Conservation (phyloP, 2,329 filamentous ascomycete genomes). For the Rachicladosporium sp. region DNA sequence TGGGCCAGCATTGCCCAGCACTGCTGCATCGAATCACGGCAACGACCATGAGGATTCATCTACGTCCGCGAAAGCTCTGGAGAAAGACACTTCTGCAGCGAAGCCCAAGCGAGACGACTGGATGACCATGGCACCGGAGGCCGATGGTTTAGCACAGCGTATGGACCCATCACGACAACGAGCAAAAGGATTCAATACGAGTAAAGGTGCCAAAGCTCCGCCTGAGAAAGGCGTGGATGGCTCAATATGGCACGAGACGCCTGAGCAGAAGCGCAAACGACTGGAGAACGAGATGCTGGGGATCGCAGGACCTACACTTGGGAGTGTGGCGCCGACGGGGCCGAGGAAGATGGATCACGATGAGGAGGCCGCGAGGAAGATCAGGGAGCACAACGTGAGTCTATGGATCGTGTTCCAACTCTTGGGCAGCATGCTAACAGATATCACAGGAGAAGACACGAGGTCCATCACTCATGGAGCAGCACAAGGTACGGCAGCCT, state of each 20-base stretch:
- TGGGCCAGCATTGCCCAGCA: constrained; percentile 31
- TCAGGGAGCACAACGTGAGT: constrained; percentile 48
- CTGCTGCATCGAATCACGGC: constrained; percentile 1
- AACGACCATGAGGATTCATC: not conserved
- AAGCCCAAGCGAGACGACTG: constrained; percentile 58
- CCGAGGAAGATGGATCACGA: constrained; percentile 4
- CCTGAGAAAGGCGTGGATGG: constrained; percentile 27
- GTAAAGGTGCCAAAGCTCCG: constrained; percentile 42
- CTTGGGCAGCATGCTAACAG: not conserved
- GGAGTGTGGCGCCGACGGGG: constrained; percentile 2
- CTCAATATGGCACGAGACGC: constrained; percentile 82
- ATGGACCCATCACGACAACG: constrained; percentile 75
- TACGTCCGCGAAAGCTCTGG: too few species aligned
- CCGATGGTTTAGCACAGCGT: constrained; percentile 42
- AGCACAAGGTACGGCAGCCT: constrained; percentile 35
- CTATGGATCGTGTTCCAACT: not conserved
- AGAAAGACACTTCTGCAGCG: constrained; percentile 3
- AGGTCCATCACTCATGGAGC: constrained; percentile 34
- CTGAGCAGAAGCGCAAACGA: constrained; percentile 71
- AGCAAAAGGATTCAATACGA: constrained; percentile 69
- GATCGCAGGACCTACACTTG: constrained; percentile 36
- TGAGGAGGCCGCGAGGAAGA: constrained; percentile 27
- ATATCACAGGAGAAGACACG: constrained; percentile 26
- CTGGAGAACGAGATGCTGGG: constrained; percentile 75
- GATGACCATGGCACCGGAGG: constrained; percentile 40